Base-by-base conservation (phyloP, 306 rosid genomes). In the Trifolium pratense region DNA sequence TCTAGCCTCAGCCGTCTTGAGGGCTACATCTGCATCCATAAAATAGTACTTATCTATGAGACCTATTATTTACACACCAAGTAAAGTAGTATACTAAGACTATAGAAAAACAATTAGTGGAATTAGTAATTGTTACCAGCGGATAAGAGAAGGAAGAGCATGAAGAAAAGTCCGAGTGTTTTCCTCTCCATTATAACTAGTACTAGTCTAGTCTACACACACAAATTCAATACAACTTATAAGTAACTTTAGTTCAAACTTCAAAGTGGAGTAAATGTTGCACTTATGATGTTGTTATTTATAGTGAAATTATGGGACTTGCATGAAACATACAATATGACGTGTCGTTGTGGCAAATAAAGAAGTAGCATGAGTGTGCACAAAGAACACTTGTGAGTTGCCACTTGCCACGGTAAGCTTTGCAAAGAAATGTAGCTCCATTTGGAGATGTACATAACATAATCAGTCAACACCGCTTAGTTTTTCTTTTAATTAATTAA, bases 331-430 rank as follows among this genome's bases (percentile, higher is more conserved):
- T 48, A 12, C 29, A 16, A 6, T 43, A 68, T 7, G 31, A 68
- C 18, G 74, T 68, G 74, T 48, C 45, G 6, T n/a, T 26, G 42
- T 1, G 63, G 9, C 21, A 18, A 5, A 51, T 34, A 70, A 70
- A 46, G 58, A 46, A 25, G 72, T 15, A n/a, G n/a, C 42, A n/a
- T 67, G 64, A 68, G 12, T 23, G 62, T 56, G 31, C 39, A 21
- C 23, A 9, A 6, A n/a, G 11, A 68, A 34, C 18, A 15, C 40
- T 29, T 31, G 15, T 31, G 36, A 43, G 18, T 15, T 58, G 75
- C 69, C 60, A 76, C 61, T 15, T 58, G 75, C 69, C 60, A 76
- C 61, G 14, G 11, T 48, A 5, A 11, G 46, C 15, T 18, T 32
- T 34, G 34, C 4, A 21, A 21, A 1, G 16, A 21, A 7, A 34